A percentile compares a stretch with the other conserved stretches of the same genome.
Conservation (phyloP, 1,139 yeast genomes). For the Diutina sp. region DNA sequence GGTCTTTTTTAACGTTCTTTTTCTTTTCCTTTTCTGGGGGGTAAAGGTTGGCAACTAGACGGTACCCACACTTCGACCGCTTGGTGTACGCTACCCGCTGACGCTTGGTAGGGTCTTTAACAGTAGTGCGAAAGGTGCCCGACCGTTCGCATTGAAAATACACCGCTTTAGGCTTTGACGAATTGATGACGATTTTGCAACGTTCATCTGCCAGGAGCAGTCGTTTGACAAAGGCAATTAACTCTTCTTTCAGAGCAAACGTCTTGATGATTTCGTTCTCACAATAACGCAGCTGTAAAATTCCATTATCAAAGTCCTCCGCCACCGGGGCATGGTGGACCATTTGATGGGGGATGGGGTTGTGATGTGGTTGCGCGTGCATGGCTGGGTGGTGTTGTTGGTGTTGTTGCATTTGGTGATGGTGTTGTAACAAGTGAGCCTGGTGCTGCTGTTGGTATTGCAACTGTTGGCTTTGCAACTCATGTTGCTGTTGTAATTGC, state of each 20-base stretch:
- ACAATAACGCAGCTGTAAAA: constrained; percentile 17
- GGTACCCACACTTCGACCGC: constrained; percentile 35
- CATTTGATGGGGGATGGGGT: constrained; percentile 7
- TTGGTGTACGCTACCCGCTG: constrained; percentile 41
- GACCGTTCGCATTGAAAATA: constrained; percentile 39
- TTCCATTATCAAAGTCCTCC: constrained; percentile 6
- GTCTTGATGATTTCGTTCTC: constrained; percentile 37
- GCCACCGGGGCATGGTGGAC: constrained; percentile 1
- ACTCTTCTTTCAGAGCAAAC: constrained; percentile 26
- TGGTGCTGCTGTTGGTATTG: constrained; percentile 6
- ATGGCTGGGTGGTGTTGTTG: constrained; percentile 6
- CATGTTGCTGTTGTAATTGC: constrained; percentile 4
- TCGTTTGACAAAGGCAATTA: constrained; percentile 31
- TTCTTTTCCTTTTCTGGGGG: constrained; percentile 30
- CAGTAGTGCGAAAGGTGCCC: constrained; percentile 36
- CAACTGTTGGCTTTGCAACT: constrained; percentile 6
- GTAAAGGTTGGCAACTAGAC: constrained; percentile 35
- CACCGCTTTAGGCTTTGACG: constrained; percentile 37
- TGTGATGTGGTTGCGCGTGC: constrained; percentile 8
- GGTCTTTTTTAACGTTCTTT: constrained; percentile 12
- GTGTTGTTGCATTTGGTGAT: constrained; percentile 6
- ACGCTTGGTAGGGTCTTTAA: constrained; percentile 32
- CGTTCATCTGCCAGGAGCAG: constrained; percentile 31
- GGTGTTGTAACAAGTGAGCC: constrained; percentile 7
- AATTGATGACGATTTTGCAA: constrained; percentile 35